A percentile compares a stretch with the other conserved stretches of the same genome.
Conservation (phyloP, 306 rosid species). For the Gynostemma pentaphyllum region DNA sequence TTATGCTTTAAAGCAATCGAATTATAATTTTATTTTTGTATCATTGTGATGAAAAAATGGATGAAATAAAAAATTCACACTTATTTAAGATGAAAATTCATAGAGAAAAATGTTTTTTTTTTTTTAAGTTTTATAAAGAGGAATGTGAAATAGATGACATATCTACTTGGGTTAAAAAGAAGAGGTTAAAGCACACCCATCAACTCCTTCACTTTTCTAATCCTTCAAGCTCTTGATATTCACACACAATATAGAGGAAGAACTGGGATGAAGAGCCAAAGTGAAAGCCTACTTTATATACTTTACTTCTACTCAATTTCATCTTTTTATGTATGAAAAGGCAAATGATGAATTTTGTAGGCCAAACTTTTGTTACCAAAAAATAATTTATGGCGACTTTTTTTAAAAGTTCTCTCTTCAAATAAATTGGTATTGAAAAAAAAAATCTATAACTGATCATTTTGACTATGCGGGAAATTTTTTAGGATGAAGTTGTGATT, state of each 20-base stretch:
- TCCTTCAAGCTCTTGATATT: background rate
- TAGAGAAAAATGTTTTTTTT: too few relatives aligned
- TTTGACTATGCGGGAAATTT: too few relatives aligned
- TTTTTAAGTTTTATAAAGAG: background rate
- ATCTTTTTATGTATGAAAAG: background rate
- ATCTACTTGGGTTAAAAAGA: background rate
- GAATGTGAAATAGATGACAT: background rate
- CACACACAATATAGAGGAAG: too few relatives aligned
- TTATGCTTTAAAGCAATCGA: too few relatives aligned
- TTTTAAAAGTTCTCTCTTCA: background rate
- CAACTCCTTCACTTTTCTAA: background rate
- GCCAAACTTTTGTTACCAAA: background rate
- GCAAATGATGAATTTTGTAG: background rate
- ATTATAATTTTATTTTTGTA: background rate
- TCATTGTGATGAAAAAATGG: background rate
- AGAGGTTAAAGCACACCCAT: background rate
- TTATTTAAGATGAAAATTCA: background rate
- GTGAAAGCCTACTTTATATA: background rate
- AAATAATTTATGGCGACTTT: background rate
- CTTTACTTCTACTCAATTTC: slow-evolving; percentile 10
- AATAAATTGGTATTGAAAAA: too few relatives aligned
- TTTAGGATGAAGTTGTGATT: too few relatives aligned
- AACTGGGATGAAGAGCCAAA: background rate
- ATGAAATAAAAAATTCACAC: background rate
- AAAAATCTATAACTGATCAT: too few relatives aligned